A percentile compares a stretch with the other conserved stretches of the same genome.
Evolutionary conservation across 208 protist species (phyloP).

Genomic region (Crithidia thermophila): DNA sequence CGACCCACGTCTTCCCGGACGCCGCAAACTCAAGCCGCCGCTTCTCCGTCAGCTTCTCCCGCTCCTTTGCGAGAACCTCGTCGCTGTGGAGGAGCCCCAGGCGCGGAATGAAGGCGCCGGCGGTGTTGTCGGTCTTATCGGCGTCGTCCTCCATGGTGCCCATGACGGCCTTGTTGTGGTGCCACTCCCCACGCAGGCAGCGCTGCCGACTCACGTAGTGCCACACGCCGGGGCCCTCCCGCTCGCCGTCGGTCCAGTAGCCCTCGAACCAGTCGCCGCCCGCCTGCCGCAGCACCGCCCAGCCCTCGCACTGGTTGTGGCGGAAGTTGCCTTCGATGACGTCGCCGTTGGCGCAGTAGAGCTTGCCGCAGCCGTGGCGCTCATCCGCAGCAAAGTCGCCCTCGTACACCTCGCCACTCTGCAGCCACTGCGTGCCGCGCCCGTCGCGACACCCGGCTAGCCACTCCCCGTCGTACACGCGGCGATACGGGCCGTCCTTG

Average conservation of each 20-base stretch:
- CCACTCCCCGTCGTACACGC: constrained; percentile 91
- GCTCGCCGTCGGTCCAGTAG: constrained; percentile 77
- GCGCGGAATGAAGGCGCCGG: constrained; percentile 80
- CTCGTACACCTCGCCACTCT: constrained; percentile 90
- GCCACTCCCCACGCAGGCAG: constrained; percentile 85
- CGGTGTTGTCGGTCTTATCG: constrained; percentile 57
- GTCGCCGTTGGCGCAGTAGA: constrained; percentile 86
- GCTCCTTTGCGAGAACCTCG: constrained; percentile 62
- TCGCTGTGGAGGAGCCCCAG: constrained; percentile 68
- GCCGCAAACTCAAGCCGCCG: constrained; percentile 54
- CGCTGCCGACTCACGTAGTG: constrained; percentile 80
- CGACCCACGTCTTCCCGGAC: constrained; percentile 53
- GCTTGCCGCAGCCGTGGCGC: constrained; percentile 74
- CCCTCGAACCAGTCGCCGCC: constrained; percentile 91
- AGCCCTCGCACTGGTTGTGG: constrained; percentile 67
- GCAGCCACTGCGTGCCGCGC: constrained; percentile 78
- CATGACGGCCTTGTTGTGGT: constrained; percentile 71
- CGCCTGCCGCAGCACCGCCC: constrained; percentile 64
- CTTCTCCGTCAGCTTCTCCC: constrained; percentile 65
- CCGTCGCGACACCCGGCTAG: constrained; percentile 80
- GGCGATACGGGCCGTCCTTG: constrained; percentile 55
- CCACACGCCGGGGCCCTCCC: constrained; percentile 87
- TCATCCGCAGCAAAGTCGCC: constrained; percentile 71
- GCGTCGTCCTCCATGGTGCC: constrained; percentile 80
- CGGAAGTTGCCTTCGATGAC: constrained; percentile 81